Evolutionary conservation across 2,329 filamentous ascomycete species (phyloP).

Genomic region (Penicillium aurantiogriseum): DNA sequence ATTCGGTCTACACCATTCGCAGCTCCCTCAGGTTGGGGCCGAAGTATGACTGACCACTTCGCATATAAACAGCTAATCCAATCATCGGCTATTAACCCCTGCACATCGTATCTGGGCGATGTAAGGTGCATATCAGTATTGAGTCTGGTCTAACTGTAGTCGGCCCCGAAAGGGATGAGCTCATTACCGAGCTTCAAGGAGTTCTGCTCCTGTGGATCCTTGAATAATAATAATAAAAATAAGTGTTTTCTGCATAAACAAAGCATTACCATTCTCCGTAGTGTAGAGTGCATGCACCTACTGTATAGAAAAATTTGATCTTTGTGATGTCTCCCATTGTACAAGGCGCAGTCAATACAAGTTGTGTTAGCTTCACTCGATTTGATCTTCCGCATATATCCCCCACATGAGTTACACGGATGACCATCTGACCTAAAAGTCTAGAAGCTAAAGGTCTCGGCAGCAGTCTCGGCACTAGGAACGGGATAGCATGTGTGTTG

Average conservation of each 20-base stretch:
- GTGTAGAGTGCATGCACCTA: not conserved
- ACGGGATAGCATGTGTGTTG: conserved; percentile 2
- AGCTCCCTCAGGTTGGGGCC: not conserved
- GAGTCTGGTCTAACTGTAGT: conserved; percentile 5
- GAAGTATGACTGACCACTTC: conserved; percentile 6
- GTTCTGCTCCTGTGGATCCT: conserved; percentile 13
- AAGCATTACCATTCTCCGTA: not conserved
- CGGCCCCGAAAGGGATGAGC: conserved; percentile 7
- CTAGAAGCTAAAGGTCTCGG: not conserved
- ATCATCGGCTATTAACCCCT: conserved; percentile 15
- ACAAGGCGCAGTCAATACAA: conserved; percentile 1
- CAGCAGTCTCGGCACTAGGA: not conserved
- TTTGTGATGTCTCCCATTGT: not conserved
- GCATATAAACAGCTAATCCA: conserved; percentile 11
- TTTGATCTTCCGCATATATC: conserved; percentile 6
- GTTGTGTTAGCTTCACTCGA: not conserved
- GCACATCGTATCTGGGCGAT: conserved; percentile 20
- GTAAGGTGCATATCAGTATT: conserved; percentile 28
- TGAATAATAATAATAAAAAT: conserved; percentile 7
- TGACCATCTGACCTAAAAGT: not conserved
- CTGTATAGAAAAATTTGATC: not conserved
- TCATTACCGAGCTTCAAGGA: not conserved
- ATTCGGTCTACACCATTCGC: not conserved
- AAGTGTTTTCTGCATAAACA: not conserved
- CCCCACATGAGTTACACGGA: not conserved